These are phyloP conservation scores for Naganishia sp. DNA, from an alignment of 1,284 basidiomycete species.

Conservation along the genomic window DNA sequence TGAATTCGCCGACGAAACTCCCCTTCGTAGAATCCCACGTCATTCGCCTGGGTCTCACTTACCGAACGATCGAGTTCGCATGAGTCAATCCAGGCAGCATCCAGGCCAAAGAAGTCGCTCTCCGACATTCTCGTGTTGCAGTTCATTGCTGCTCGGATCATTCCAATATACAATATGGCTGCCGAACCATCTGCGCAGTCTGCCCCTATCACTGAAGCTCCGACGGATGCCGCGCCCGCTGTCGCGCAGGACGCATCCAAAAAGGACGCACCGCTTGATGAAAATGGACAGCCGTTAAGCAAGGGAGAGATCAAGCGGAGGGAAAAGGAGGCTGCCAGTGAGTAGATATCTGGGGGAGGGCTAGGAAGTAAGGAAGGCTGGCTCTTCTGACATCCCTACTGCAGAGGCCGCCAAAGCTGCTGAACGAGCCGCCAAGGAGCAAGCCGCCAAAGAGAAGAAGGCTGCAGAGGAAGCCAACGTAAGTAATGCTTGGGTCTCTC, in stretches of 20 bases:
- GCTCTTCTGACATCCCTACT: neutral
- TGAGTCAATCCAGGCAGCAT: no score
- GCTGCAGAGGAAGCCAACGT: conserved; percentile 54
- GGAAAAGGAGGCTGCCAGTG: conserved; percentile 81
- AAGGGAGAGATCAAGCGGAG: conserved; percentile 93
- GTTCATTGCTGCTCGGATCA: no score
- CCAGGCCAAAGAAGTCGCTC: no score
- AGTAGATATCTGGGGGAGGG: neutral
- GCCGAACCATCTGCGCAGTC: conserved; percentile 16
- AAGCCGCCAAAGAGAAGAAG: conserved; percentile 31
- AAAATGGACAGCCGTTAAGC: conserved; percentile 34
- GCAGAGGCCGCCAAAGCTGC: conserved; percentile 78
- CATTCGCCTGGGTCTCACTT: no score
- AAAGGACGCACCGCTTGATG: conserved; percentile 25
- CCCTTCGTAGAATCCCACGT: no score
- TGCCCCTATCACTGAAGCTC: neutral
- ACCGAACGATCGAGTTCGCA: no score
- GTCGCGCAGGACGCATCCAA: conserved; percentile 23
- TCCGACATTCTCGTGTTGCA: no score
- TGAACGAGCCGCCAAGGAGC: conserved; percentile 58
- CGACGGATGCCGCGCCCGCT: conserved; percentile 3
- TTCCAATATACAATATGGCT: no score
- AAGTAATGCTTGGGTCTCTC: conserved; percentile 40
- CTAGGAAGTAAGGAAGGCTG: neutral
- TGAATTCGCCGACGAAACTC: no score